A percentile compares a stretch with the other conserved stretches of the same genome.
These are phyloP conservation scores for Penicillium brasilianum DNA, from an alignment of 2,329 filamentous ascomycete species.

Conservation along the genomic window DNA sequence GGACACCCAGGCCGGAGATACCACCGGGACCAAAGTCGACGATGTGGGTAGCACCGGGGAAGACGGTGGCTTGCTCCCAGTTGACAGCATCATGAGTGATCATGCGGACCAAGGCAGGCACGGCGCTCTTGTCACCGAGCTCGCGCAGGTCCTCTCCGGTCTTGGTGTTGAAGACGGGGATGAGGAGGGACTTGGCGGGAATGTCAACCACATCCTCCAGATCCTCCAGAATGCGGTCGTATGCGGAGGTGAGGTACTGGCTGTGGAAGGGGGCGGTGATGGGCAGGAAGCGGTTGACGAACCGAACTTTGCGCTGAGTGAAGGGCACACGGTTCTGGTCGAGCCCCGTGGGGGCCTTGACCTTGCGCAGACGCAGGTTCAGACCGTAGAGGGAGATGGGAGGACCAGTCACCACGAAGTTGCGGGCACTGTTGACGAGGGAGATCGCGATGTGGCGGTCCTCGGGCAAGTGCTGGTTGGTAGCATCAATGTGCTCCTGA, in stretches of 20 bases:
- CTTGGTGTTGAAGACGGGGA: constrained; percentile 88
- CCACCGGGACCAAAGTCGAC: constrained; percentile 96
- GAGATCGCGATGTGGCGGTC: constrained; percentile 96
- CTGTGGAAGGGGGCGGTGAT: constrained; percentile 99
- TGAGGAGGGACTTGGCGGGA: constrained; percentile 72
- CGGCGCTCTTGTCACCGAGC: constrained; percentile 74
- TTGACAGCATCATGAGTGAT: constrained; percentile 94
- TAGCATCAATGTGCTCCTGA: constrained; percentile 94
- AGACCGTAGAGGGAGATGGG: constrained; percentile 96
- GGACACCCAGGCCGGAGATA: constrained; percentile 90
- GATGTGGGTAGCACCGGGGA: constrained; percentile 89
- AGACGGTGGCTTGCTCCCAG: constrained; percentile 94
- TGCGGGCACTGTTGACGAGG: constrained; percentile 93
- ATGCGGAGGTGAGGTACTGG: constrained; percentile 84
- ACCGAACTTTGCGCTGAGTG: constrained; percentile 94
- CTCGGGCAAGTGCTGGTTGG: constrained; percentile 91
- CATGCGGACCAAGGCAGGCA: constrained; percentile 84
- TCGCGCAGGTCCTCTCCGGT: constrained; percentile 82
- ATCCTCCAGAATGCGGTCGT: constrained; percentile 82
- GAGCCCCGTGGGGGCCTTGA: constrained; percentile 95
- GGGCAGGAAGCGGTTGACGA: constrained; percentile 94
- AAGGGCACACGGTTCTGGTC: constrained; percentile 94
- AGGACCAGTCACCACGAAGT: constrained; percentile 94
- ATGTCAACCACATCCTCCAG: constrained; percentile 77
- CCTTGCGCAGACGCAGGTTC: constrained; percentile 91